Evolutionary conservation across 2,329 filamentous ascomycete genomes (phyloP).

Genomic region (Zasmidium angulare): DNA sequence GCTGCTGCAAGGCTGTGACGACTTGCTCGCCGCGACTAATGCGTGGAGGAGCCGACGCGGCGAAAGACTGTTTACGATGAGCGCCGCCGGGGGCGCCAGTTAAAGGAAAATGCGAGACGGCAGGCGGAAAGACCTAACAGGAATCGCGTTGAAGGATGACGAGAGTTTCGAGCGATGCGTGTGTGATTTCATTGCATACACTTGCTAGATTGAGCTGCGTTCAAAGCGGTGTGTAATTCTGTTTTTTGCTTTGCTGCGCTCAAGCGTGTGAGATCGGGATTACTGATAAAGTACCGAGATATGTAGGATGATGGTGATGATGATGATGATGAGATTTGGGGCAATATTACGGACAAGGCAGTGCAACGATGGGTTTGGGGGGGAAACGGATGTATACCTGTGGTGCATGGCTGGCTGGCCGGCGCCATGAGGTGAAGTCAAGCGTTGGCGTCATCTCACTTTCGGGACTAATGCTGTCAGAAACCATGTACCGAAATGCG

Average conservation of each 20-base stretch:
- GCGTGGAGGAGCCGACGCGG: constrained; percentile 39
- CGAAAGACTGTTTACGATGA: constrained; percentile 25
- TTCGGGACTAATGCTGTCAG: background rate
- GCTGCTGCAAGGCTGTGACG: constrained; percentile 42
- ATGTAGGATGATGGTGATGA: background rate
- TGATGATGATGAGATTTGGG: background rate
- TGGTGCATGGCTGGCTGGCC: too few relatives aligned
- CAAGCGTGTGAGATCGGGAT: background rate
- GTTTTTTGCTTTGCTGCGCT: too few relatives aligned
- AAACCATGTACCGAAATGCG: background rate
- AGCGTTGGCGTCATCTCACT: background rate
- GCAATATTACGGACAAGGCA: background rate
- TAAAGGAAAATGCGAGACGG: background rate
- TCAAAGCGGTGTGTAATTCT: background rate
- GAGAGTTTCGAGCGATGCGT: background rate
- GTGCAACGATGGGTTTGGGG: background rate
- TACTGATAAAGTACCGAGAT: background rate
- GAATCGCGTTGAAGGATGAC: too few relatives aligned
- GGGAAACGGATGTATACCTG: background rate
- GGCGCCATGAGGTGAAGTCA: background rate
- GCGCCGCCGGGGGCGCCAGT: background rate
- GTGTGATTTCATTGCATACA: background rate
- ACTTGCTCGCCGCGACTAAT: constrained; percentile 42
- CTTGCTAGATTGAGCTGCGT: background rate
- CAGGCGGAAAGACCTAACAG: too few relatives aligned